phyloP scores from a whole-genome alignment of 208 protist species.

The Hexamita inflata region DNA sequence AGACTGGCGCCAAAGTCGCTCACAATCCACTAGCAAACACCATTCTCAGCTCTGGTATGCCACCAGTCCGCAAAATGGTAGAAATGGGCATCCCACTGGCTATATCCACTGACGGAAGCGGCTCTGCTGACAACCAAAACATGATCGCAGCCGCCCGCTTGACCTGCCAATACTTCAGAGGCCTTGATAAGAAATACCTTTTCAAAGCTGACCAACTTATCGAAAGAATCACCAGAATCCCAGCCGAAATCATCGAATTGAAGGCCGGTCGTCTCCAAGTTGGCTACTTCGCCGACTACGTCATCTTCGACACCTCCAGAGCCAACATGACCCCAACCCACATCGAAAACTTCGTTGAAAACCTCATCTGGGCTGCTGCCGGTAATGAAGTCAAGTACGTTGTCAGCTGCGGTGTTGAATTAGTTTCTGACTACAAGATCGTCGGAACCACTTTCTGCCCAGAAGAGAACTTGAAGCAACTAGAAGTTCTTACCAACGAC shows the following conservation, averaged over 20 bases:
- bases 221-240: slow-evolving; percentile 30
- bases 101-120: slow-evolving; percentile 38
- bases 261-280: background rate
- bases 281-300: slow-evolving; percentile 23
- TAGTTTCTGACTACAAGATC: too few relatives aligned
- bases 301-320: slow-evolving; percentile 12
- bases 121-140: slow-evolving; percentile 35
- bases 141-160: slow-evolving; percentile 16
- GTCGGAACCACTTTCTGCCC: too few relatives aligned
- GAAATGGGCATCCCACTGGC: slow-evolving; percentile 28
- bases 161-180: slow-evolving; percentile 27
- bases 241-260: slow-evolving; percentile 21
- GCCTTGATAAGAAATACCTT: background rate
- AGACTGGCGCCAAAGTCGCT: slow-evolving; percentile 27
- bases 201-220: slow-evolving; percentile 11
- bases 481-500: too few relatives aligned
- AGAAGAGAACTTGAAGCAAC: too few relatives aligned
- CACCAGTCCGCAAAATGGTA: slow-evolving; percentile 20
- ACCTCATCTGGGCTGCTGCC: slow-evolving; percentile 34
- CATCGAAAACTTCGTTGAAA: slow-evolving; percentile 25
- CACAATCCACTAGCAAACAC: slow-evolving; percentile 40
- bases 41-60: slow-evolving; percentile 38
- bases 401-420: slow-evolving; percentile 25
- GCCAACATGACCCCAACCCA: slow-evolving; percentile 29
- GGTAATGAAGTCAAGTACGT: slow-evolving; percentile 24